These are phyloP conservation scores for Grammothele lineata DNA, from an alignment of 768 basidiomycete genomes.

Conservation along the genomic window DNA sequence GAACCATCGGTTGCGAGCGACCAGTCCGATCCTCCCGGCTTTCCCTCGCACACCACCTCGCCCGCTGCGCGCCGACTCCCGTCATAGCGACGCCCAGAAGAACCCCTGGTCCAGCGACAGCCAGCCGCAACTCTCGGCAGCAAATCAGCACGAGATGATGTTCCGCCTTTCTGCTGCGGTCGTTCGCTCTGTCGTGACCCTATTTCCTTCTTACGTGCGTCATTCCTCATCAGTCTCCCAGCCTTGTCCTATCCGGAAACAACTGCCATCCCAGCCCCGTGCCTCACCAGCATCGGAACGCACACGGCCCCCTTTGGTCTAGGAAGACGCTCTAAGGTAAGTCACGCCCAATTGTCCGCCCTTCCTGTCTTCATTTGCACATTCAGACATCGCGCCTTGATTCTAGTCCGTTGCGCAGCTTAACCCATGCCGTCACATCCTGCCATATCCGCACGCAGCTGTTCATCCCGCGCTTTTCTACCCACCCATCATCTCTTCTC, in stretches of 20 bases:
- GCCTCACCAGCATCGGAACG: neutral
- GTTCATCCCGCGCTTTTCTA: no score
- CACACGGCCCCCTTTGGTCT: slow-evolving; percentile 1
- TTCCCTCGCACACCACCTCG: no score
- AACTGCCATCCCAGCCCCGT: slow-evolving; percentile 1
- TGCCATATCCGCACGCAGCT: neutral
- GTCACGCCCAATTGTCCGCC: neutral
- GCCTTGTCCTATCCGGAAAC: no score
- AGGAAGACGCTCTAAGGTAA: slow-evolving; percentile 3
- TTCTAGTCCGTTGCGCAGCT: slow-evolving; percentile 9
- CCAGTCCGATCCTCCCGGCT: no score
- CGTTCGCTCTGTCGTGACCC: neutral
- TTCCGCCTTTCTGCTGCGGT: neutral
- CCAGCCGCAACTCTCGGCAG: no score
- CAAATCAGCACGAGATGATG: slow-evolving; percentile 15
- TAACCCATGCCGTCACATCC: neutral
- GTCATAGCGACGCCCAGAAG: no score
- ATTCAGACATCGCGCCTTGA: slow-evolving; percentile 1
- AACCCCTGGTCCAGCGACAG: no score
- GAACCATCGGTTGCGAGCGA: no score
- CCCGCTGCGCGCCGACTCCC: no score
- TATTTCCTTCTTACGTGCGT: neutral
- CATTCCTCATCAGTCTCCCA: no score
- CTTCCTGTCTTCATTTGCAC: neutral
- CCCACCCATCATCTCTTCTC: neutral